These are phyloP conservation scores for Theileria annulata DNA, from an alignment of 169 alveolate species.

Conservation along the genomic window DNA sequence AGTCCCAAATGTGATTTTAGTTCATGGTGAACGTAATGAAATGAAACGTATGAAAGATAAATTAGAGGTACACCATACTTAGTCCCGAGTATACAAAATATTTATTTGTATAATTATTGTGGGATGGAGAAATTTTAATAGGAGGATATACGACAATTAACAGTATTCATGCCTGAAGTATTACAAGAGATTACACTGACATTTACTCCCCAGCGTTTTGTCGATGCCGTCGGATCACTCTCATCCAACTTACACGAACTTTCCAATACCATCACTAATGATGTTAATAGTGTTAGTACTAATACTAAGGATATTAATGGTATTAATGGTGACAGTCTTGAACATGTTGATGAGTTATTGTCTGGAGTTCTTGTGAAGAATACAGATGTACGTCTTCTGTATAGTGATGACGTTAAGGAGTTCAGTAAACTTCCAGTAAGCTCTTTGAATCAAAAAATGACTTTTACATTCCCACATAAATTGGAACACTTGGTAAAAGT, in stretches of 20 bases:
- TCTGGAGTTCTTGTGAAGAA: constrained; percentile 64
- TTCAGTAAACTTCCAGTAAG: constrained; percentile 60
- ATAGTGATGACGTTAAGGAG: constrained; percentile 68
- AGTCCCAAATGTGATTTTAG: constrained; percentile 93
- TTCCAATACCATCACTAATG: constrained; percentile 20
- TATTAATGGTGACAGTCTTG: constrained; percentile 24
- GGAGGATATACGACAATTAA: constrained; percentile 68
- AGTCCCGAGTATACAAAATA: too few species aligned
- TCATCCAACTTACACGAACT: constrained; percentile 30
- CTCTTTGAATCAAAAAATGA: constrained; percentile 67
- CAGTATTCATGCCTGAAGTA: constrained; percentile 79
- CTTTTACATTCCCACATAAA: constrained; percentile 55
- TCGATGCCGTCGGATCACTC: constrained; percentile 57
- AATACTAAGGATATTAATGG: constrained; percentile 21
- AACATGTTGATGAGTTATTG: constrained; percentile 26
- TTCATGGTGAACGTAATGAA: constrained; percentile 94
- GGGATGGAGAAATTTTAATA: not conserved
- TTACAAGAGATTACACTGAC: constrained; percentile 69
- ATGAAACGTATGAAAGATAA: constrained; percentile 80
- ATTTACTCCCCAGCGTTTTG: constrained; percentile 32
- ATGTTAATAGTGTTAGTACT: too few species aligned
- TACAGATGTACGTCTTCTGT: constrained; percentile 34
- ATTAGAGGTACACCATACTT: constrained; percentile 56
- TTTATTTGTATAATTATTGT: not conserved
- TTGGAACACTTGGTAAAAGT: constrained; percentile 55